phyloP scores from a whole-genome alignment of 2,329 filamentous ascomycete species.

The Alternaria incomplexa region DNA sequence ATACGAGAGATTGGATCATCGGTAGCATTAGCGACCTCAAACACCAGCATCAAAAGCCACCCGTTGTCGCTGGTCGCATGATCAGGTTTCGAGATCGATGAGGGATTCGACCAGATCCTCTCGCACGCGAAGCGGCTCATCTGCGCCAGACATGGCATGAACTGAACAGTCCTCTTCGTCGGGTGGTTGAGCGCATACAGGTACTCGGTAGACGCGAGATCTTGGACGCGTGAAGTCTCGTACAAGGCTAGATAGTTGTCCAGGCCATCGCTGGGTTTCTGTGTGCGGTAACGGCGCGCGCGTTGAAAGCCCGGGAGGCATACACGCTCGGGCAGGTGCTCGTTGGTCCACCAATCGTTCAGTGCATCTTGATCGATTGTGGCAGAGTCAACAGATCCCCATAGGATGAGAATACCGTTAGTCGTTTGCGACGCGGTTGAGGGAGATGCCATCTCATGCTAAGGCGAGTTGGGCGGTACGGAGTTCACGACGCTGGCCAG shows the following conservation, averaged over 20 bases:
- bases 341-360: conserved; percentile 28
- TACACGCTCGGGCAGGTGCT: conserved; percentile 24
- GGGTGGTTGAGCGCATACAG: conserved; percentile 14
- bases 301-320: conserved; percentile 18
- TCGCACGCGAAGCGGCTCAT: conserved; percentile 21
- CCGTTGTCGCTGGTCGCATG: neutral
- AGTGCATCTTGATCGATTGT: conserved; percentile 9
- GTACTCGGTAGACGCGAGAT: conserved; percentile 14
- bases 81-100: neutral
- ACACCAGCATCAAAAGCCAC: conserved; percentile 1
- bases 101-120: neutral
- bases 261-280: neutral
- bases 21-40: neutral
- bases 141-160: conserved; percentile 18
- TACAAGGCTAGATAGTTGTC: conserved; percentile 18
- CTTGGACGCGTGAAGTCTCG: conserved; percentile 4
- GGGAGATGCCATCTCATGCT: neutral
- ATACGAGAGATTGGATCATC: neutral
- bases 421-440: neutral
- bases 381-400: conserved; percentile 12
- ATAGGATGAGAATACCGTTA: conserved; percentile 10
- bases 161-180: conserved; percentile 14
- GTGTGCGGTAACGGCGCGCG: conserved; percentile 15
- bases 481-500: neutral
- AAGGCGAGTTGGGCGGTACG: neutral